phyloP scores from a whole-genome alignment of 768 basidiomycete genomes.

The Tulasnella sp. region DNA sequence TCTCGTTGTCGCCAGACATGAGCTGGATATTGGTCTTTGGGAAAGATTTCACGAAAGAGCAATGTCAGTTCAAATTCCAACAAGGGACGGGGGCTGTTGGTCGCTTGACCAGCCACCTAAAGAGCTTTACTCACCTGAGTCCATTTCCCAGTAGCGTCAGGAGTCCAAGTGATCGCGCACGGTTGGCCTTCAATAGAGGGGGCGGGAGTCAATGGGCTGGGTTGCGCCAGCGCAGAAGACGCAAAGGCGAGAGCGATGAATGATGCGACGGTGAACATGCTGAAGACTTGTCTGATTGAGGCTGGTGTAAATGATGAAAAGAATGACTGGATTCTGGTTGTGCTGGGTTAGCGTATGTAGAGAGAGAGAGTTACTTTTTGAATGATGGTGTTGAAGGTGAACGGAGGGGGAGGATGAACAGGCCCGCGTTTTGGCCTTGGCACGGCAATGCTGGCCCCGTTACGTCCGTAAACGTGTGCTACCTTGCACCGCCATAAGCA shows the following conservation, averaged over 20 bases:
- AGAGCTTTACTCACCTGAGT: slow-evolving; percentile 40
- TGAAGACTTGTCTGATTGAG: too few relatives aligned
- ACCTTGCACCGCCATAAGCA: too few relatives aligned
- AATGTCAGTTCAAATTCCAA: background rate
- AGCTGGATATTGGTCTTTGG: slow-evolving; percentile 43
- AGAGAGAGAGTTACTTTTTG: background rate
- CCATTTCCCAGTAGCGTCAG: slow-evolving; percentile 42
- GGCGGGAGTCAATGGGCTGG: slow-evolving; percentile 46
- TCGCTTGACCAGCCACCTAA: background rate
- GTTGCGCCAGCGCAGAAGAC: slow-evolving; percentile 27
- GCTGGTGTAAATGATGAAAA: too few relatives aligned
- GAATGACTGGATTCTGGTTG: too few relatives aligned
- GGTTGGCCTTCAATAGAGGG: slow-evolving; percentile 47
- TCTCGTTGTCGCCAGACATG: slow-evolving; percentile 65
- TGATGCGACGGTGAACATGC: slow-evolving; percentile 8
- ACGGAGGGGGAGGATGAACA: background rate
- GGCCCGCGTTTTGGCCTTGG: background rate
- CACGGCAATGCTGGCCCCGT: background rate
- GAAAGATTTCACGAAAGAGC: too few relatives aligned
- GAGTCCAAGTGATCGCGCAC: slow-evolving; percentile 48
- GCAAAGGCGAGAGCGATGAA: slow-evolving; percentile 14
- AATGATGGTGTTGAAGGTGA: slow-evolving; percentile 3
- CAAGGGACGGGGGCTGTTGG: background rate
- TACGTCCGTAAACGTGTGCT: background rate
- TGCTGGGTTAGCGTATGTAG: background rate